A percentile compares a stretch with the other conserved stretches of the same genome.
phyloP scores from a whole-genome alignment of 495 filamentous ascomycete genomes.

The Neurospora sp. region DNA sequence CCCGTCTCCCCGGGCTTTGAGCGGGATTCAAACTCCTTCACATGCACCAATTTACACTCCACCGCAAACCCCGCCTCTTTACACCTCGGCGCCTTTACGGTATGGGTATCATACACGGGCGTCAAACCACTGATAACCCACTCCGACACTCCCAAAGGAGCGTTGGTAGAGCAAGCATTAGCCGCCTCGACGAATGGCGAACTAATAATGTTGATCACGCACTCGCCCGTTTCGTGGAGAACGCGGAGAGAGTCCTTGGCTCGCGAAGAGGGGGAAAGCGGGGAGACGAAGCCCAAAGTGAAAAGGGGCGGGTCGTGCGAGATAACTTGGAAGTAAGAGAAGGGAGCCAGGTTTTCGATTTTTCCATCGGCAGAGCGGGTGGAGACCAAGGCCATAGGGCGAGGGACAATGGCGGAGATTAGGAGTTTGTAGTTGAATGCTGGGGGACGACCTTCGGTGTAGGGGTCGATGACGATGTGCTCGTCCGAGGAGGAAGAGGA shows the following conservation, averaged over 20 bases:
- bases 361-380: constrained; percentile 37
- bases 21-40: constrained; percentile 66
- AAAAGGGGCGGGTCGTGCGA: constrained; percentile 88
- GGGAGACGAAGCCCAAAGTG: constrained; percentile 59
- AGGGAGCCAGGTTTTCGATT: constrained; percentile 67
- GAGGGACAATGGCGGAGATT: constrained; percentile 75
- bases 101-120: constrained; percentile 50
- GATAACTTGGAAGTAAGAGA: constrained; percentile 74
- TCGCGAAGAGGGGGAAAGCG: constrained; percentile 29
- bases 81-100: no score
- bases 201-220: constrained; percentile 77
- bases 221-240: constrained; percentile 59
- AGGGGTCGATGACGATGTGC: constrained; percentile 77
- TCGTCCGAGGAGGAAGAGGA: background rate
- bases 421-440: constrained; percentile 85
- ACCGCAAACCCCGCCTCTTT: constrained; percentile 77
- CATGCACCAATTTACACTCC: constrained; percentile 65
- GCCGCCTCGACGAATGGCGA: constrained; percentile 85
- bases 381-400: constrained; percentile 56
- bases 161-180: constrained; percentile 67
- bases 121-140: constrained; percentile 74
- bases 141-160: constrained; percentile 69
- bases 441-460: constrained; percentile 55
- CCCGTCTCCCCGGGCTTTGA: constrained; percentile 59
- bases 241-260: constrained; percentile 74